Percentiles rank a stretch among this genome's conserved stretches.
phyloP scores from a whole-genome alignment of 345 rosid genomes.

The Boechera retrofracta region DNA sequence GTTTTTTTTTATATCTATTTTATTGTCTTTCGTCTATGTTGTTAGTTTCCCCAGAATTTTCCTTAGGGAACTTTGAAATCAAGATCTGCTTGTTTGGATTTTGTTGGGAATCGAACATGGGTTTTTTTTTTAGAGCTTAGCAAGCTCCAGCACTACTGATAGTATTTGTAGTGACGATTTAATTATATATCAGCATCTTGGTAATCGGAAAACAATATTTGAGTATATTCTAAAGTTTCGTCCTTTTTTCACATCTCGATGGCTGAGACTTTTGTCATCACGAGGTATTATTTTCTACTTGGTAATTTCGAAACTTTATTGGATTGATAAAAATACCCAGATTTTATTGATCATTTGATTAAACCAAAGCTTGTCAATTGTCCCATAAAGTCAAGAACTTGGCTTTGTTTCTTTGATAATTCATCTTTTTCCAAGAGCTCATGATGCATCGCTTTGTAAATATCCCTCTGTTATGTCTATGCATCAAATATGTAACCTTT shows the following conservation, averaged over 20 bases:
- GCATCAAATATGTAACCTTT: neutral
- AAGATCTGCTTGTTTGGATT: slow-evolving; percentile 32
- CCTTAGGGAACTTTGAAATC: neutral
- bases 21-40: slow-evolving; percentile 1
- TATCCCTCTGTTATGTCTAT: slow-evolving; percentile 17
- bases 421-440: neutral
- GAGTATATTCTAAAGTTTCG: slow-evolving; percentile 15
- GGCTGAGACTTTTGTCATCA: slow-evolving; percentile 10
- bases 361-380: slow-evolving; percentile 2
- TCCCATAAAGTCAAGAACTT: slow-evolving; percentile 32
- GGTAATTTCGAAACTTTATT: slow-evolving; percentile 23
- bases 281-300: slow-evolving; percentile 22
- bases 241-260: slow-evolving; percentile 14
- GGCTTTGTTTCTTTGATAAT: neutral
- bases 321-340: slow-evolving; percentile 15
- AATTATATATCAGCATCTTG: neutral
- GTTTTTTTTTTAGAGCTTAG: neutral
- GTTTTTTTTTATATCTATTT: neutral
- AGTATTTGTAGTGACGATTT: slow-evolving; percentile 17
- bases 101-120: slow-evolving; percentile 26
- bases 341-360: slow-evolving; percentile 15
- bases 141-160: slow-evolving; percentile 28
- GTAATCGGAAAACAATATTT: neutral
- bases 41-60: slow-evolving; percentile 10
- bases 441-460: slow-evolving; percentile 45